These are phyloP conservation scores for Cymbopogon citratus DNA, from an alignment of 176 grass and related monocot genomes.

Conservation along the genomic window DNA sequence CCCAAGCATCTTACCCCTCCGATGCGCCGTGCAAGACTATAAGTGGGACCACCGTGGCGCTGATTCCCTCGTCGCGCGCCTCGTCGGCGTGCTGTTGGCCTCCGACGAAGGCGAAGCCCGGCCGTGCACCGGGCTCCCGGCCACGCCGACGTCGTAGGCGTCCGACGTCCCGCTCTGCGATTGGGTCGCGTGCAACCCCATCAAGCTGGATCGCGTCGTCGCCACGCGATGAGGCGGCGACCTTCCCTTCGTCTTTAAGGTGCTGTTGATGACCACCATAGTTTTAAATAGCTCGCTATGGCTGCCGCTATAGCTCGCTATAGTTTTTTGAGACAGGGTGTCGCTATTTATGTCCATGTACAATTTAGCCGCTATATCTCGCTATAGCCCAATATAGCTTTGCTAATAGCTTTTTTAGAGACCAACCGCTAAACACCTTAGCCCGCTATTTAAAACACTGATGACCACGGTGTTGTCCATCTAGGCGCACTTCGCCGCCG, in stretches of 20 bases:
- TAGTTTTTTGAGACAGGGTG: too few relatives aligned
- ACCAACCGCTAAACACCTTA: too few relatives aligned
- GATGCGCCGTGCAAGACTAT: conserved; percentile 83
- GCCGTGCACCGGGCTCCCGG: conserved; percentile 70
- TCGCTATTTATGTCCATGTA: too few relatives aligned
- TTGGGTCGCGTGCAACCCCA: conserved; percentile 57
- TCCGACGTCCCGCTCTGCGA: conserved; percentile 44
- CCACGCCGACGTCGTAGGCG: conserved; percentile 55
- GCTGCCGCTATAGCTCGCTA: too few relatives aligned
- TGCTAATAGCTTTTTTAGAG: too few relatives aligned
- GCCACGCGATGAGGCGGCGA: conserved; percentile 54
- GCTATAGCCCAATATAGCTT: too few relatives aligned
- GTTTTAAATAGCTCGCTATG: too few relatives aligned
- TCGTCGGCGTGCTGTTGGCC: not conserved
- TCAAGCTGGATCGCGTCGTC: conserved; percentile 51
- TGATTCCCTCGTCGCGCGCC: conserved; percentile 61
- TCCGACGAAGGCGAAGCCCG: not conserved
- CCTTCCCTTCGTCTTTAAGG: conserved; percentile 93
- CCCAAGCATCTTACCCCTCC: conserved; percentile 21
- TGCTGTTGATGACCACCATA: too few relatives aligned
- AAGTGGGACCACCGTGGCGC: conserved; percentile 47
- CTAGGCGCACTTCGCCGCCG: too few relatives aligned
- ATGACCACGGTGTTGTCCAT: too few relatives aligned
- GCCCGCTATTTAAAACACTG: too few relatives aligned
- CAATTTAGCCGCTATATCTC: too few relatives aligned